These are phyloP conservation scores for Solanum okadae DNA, from an alignment of 257 asterid genomes.

Conservation along the genomic window DNA sequence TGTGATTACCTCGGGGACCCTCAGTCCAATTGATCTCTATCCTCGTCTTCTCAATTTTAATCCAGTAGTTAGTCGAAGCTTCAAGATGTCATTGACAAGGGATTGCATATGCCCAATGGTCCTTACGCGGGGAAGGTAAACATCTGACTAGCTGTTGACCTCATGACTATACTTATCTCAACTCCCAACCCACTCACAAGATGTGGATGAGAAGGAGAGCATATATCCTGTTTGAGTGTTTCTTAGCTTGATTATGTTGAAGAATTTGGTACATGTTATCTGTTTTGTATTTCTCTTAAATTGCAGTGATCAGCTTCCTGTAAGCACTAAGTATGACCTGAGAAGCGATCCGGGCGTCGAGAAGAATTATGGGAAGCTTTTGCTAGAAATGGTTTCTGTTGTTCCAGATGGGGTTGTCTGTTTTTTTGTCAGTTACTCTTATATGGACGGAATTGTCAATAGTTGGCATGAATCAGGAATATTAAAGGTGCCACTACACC, in stretches of 20 bases:
- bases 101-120: conserved; percentile 99
- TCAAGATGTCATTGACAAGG: conserved; percentile 94
- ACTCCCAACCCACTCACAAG: not conserved
- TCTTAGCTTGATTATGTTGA: not conserved
- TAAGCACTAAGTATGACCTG: conserved; percentile 89
- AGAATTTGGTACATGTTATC: not conserved
- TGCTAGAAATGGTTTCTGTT: conserved; percentile 92
- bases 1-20: conserved; percentile 94
- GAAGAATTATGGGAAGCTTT: conserved; percentile 90
- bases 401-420: conserved; percentile 99
- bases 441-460: conserved; percentile 97
- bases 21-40: conserved; percentile 97
- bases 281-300: not conserved
- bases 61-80: conserved; percentile 92
- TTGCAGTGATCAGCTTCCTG: conserved; percentile 96
- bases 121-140: conserved; percentile 90
- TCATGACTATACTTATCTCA: not conserved
- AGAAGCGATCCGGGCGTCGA: conserved; percentile 99
- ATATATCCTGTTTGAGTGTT: not conserved
- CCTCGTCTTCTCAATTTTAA: conserved; percentile 93
- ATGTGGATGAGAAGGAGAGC: not conserved
- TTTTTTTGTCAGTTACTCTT: conserved; percentile 94
- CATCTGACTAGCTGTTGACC: not conserved
- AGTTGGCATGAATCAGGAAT: conserved; percentile 98
- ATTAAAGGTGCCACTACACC: conserved; percentile 47